Evolutionary conservation across 2,329 filamentous ascomycete genomes (phyloP).

Genomic region (Paecilomyces fulvus): DNA sequence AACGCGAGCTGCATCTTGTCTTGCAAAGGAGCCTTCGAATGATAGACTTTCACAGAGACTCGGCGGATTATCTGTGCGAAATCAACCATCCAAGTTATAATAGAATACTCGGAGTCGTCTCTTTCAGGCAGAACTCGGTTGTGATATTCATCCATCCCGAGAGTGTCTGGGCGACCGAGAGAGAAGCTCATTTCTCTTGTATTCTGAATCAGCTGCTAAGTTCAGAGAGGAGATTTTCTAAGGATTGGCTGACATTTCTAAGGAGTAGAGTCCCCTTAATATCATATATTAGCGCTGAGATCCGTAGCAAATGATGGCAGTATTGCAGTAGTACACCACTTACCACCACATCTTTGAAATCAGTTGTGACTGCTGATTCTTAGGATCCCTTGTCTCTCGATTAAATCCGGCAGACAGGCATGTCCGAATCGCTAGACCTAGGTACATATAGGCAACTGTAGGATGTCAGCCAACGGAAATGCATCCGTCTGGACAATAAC

Average conservation of each 20-base stretch:
- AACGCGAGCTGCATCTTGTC: slow-evolving; percentile 28
- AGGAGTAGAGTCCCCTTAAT: slow-evolving; percentile 35
- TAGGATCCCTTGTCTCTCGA: slow-evolving; percentile 27
- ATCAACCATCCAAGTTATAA: slow-evolving; percentile 35
- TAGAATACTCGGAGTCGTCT: slow-evolving; percentile 28
- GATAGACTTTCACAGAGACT: slow-evolving; percentile 34
- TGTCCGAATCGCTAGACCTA: slow-evolving; percentile 41
- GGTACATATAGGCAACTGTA: slow-evolving; percentile 41
- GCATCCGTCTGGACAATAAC: not conserved
- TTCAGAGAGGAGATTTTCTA: not conserved
- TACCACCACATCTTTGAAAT: slow-evolving; percentile 43
- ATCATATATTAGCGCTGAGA: not conserved
- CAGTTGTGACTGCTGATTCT: slow-evolving; percentile 26
- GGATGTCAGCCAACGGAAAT: not conserved
- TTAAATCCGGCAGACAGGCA: slow-evolving; percentile 43
- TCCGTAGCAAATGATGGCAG: no score
- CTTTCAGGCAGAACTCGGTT: slow-evolving; percentile 33
- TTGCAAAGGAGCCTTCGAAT: slow-evolving; percentile 22
- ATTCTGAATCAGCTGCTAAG: not conserved
- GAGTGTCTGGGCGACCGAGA: slow-evolving; percentile 41
- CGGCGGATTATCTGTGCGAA: slow-evolving; percentile 33
- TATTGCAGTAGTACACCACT: slow-evolving; percentile 7
- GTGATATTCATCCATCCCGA: slow-evolving; percentile 43
- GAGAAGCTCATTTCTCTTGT: slow-evolving; percentile 41
- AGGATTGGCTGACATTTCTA: slow-evolving; percentile 32